These are phyloP conservation scores for Cyberlindnera sargentensis DNA, from an alignment of 805 yeast genomes.

Conservation along the genomic window DNA sequence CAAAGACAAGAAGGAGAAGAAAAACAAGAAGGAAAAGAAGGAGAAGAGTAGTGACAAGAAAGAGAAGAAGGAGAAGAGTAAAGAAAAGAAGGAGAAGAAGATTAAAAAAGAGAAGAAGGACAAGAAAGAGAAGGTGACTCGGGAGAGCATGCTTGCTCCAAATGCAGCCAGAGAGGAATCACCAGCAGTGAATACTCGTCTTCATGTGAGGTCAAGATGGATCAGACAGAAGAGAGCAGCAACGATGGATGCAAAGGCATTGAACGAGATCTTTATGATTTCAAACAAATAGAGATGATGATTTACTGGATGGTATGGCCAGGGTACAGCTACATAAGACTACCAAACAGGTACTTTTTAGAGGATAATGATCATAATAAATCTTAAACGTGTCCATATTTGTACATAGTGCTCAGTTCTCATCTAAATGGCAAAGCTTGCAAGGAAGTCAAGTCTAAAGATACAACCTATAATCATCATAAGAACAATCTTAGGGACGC, in stretches of 20 bases:
- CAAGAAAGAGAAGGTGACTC: constrained; percentile 26
- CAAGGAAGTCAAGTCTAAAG: constrained; percentile 39
- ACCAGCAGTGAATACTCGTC: constrained; percentile 42
- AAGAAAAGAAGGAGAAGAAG: constrained; percentile 25
- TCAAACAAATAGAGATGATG: constrained; percentile 28
- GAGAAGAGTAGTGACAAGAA: constrained; percentile 21
- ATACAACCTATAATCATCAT: constrained; percentile 27
- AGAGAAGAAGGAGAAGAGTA: constrained; percentile 22
- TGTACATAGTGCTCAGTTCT: no score
- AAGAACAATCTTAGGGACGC: constrained; percentile 8
- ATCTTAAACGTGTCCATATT: no score
- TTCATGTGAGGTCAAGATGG: constrained; percentile 79
- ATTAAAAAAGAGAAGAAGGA: constrained; percentile 25
- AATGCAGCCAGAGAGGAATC: constrained; percentile 25
- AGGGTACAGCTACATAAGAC: no score
- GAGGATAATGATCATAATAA: no score
- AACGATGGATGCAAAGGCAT: constrained; percentile 79
- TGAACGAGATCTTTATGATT: constrained; percentile 91
- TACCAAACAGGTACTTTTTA: no score
- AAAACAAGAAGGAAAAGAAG: constrained; percentile 19
- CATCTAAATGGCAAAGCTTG: constrained; percentile 18
- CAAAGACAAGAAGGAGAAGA: constrained; percentile 22
- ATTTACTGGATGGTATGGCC: background rate
- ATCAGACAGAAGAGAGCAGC: constrained; percentile 89
- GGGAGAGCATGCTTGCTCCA: constrained; percentile 37